Evolutionary conservation across 1,284 basidiomycete species (phyloP).

Genomic region (Cerioporus squamosus): DNA sequence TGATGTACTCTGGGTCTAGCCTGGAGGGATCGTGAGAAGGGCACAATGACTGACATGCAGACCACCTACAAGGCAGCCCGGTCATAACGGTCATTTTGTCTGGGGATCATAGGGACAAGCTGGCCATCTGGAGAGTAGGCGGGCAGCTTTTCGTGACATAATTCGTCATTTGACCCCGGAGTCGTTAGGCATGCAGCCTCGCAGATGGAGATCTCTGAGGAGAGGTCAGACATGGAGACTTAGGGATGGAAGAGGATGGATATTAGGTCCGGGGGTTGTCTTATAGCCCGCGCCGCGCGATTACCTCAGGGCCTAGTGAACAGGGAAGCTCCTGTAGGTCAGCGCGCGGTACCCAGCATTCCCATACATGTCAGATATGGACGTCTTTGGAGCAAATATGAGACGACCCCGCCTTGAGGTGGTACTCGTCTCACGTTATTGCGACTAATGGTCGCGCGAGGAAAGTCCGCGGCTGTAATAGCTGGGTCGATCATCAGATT

Average conservation of each 20-base stretch:
- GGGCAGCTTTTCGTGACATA: not conserved
- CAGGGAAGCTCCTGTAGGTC: too few species aligned
- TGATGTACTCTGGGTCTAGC: conserved; percentile 7
- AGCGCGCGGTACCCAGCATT: too few species aligned
- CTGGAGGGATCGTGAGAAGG: not conserved
- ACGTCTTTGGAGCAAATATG: too few species aligned
- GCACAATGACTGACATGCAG: too few species aligned
- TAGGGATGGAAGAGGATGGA: conserved; percentile 37
- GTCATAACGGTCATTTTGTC: conserved; percentile 22
- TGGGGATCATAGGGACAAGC: conserved; percentile 14
- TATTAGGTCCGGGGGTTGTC: conserved; percentile 32
- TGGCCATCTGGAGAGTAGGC: conserved; percentile 1
- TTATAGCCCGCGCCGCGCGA: conserved; percentile 38
- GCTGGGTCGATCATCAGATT: too few species aligned
- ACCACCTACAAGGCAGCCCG: too few species aligned
- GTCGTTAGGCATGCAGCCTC: too few species aligned
- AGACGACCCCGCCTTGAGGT: too few species aligned
- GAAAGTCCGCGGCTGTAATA: too few species aligned
- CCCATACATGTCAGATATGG: too few species aligned
- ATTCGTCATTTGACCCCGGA: not conserved
- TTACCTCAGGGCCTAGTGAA: conserved; percentile 13
- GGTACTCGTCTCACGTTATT: too few species aligned
- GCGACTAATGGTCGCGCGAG: too few species aligned
- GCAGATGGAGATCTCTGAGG: not conserved
- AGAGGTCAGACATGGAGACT: conserved; percentile 34